Evolutionary conservation across 2,329 filamentous ascomycete genomes (phyloP).

Genomic region (Domatiomyces globalis): DNA sequence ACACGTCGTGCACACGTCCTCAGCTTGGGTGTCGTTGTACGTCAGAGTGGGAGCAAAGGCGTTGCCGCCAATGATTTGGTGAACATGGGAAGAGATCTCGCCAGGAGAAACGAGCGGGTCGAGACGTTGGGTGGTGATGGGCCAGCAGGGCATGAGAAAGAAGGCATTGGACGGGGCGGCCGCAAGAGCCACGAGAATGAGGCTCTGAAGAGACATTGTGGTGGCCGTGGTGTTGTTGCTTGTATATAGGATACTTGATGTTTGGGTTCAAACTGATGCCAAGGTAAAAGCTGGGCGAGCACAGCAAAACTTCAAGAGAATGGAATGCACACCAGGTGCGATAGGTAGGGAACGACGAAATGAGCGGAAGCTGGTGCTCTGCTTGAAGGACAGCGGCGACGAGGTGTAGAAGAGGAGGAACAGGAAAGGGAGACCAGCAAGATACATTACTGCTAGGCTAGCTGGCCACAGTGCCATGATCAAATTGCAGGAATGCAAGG

Average conservation of each 20-base stretch:
- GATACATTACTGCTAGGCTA: background rate
- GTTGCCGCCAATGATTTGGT: conserved; percentile 60
- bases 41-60: conserved; percentile 37
- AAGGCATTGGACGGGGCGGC: conserved; percentile 4
- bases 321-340: background rate
- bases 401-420: background rate
- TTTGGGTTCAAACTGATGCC: background rate
- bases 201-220: background rate
- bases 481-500: background rate
- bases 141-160: conserved; percentile 4
- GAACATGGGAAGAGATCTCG: conserved; percentile 48
- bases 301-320: background rate
- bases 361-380: background rate
- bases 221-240: background rate
- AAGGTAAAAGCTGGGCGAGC: background rate
- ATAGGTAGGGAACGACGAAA: background rate
- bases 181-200: conserved; percentile 1
- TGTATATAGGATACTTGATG: background rate
- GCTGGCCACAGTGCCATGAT: background rate
- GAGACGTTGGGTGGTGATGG: conserved; percentile 3
- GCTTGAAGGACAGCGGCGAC: background rate
- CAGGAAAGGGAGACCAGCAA: background rate
- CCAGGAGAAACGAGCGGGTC: conserved; percentile 61
- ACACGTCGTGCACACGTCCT: conserved; percentile 74
- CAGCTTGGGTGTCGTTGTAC: conserved; percentile 38